Evolutionary conservation across 805 yeast species (phyloP).

Genomic region (Candida railenensis): DNA sequence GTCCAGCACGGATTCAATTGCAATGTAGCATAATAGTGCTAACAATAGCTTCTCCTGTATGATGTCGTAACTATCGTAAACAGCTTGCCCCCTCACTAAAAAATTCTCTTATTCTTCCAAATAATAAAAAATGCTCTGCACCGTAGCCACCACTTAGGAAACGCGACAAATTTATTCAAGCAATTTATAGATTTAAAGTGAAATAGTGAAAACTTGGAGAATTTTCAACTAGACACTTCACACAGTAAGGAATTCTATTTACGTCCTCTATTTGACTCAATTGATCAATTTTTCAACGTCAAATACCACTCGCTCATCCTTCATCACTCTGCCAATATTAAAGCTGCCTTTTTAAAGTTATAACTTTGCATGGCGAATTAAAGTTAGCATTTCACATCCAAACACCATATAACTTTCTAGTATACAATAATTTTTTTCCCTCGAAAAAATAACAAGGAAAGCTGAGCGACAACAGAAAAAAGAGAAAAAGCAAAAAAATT

Average conservation of each 20-base stretch:
- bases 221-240: no score
- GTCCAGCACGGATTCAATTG: not conserved
- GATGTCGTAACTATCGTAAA: not conserved
- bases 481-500: not conserved
- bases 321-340: no score
- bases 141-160: no score
- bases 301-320: no score
- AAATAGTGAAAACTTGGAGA: not conserved
- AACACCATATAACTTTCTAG: not conserved
- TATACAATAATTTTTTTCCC: not conserved
- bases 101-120: not conserved
- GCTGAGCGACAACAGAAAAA: not conserved
- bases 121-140: no score
- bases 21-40: no score
- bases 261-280: no score
- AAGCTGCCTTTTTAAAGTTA: no score
- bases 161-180: not conserved
- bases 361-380: not conserved
- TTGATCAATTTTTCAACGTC: no score
- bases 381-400: not conserved
- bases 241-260: no score
- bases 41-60: no score
- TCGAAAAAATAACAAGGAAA: not conserved
- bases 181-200: not conserved
- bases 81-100: not conserved